Base-by-base conservation (phyloP, 2,329 filamentous ascomycete genomes). In the Fusarium virguliforme region DNA sequence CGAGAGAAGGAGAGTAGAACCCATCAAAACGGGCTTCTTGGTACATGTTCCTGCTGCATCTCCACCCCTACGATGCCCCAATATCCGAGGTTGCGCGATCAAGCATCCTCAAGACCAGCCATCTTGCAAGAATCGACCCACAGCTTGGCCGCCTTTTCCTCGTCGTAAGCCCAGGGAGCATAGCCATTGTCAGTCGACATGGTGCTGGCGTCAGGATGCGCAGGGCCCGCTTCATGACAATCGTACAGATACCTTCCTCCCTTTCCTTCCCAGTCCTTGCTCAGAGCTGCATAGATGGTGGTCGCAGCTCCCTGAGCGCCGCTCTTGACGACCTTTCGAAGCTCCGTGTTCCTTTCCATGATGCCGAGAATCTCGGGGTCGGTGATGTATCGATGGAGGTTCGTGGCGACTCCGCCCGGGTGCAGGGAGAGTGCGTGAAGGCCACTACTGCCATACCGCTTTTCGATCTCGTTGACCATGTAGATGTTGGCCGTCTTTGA, bases 401-500 rank as follows among this genome's bases (percentile, higher is more conserved):
- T 69, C 6, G 66, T 69, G 1, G 43, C 4, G 1, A 69, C 41
- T 0, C 12, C 18, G 0, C 74, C 73, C 0, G 74, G 74, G 28
- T 75, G 70, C 1, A 74, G 46, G 9, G 67, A 62, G 1, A 68
- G 61, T 0, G 64, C 63, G 8, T 74, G 74, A 0, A 75, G 8
- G 0, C 74, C 70, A 0, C 50, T 24, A 0, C 4, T 2, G 3
- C 51, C 60, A 8, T 73, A 74, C 8, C 62, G 59, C 1, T 66
- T 60, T 0, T 75, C 70, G 1, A 75, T 55, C 32, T 75, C 70
- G 1, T 63, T 12, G 0, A 62, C 71, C 62, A 75, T 75, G 37
- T 74, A 74, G 4, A 68, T 69, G 0, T 70, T 74, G 1, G 73
- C 70, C 0, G 68, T 73, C 30, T 75, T 75, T 0, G 73, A 73